Conservation (phyloP, 345 rosid species). For the Mangifera indica region DNA sequence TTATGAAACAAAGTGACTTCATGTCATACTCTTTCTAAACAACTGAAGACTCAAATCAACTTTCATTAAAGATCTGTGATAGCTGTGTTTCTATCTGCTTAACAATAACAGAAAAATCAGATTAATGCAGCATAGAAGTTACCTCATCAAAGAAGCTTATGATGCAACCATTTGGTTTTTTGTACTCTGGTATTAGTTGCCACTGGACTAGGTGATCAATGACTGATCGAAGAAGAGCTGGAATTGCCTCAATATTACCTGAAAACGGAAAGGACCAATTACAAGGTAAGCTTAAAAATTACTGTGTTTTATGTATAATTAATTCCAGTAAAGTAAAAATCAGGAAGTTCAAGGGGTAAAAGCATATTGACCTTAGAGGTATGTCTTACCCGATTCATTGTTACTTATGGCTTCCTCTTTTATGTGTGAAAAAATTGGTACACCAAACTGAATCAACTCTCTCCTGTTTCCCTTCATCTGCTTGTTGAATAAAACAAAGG, state of each 20-base stretch:
- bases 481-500: conserved; percentile 86
- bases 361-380: neutral
- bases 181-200: conserved; percentile 79
- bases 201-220: conserved; percentile 82
- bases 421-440: conserved; percentile 70
- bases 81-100: neutral
- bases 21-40: neutral
- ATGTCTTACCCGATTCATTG: conserved; percentile 50
- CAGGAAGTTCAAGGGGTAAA: neutral
- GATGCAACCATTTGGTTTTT: conserved; percentile 91
- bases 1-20: neutral
- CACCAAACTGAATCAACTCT: conserved; percentile 86
- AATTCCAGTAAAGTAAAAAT: conserved; percentile 4
- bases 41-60: neutral
- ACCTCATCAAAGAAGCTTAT: conserved; percentile 95
- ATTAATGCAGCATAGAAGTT: conserved; percentile 17
- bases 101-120: neutral
- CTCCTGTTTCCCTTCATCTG: conserved; percentile 85
- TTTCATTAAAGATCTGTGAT: too few relatives aligned
- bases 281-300: conserved; percentile 2
- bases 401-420: conserved; percentile 54
- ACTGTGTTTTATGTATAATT: neutral
- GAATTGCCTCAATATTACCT: conserved; percentile 80
- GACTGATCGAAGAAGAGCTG: conserved; percentile 66
- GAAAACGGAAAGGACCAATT: conserved; percentile 17